Evolutionary conservation across 768 basidiomycete genomes (phyloP).

Genomic region (Coprinopsis sp.): DNA sequence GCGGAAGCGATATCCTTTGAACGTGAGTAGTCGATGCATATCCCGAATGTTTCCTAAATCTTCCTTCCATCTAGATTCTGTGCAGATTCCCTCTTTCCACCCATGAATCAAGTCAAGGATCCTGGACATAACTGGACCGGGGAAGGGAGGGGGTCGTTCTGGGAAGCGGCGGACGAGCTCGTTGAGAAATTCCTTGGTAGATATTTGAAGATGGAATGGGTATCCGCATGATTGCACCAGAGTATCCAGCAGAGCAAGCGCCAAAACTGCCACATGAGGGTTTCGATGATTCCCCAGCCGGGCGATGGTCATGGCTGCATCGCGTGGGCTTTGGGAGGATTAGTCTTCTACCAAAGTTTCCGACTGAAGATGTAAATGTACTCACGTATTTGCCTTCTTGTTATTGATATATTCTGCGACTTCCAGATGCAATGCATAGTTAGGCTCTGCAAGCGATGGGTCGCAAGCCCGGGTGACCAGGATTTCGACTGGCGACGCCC

Average conservation of each 20-base stretch:
- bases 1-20: slow-evolving; percentile 87
- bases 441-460: slow-evolving; percentile 80
- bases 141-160: slow-evolving; percentile 93
- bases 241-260: slow-evolving; percentile 82
- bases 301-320: slow-evolving; percentile 83
- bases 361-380: slow-evolving; percentile 2
- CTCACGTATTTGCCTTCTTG: slow-evolving; percentile 96
- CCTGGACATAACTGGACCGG: slow-evolving; percentile 90
- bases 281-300: slow-evolving; percentile 88
- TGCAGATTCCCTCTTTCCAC: slow-evolving; percentile 94
- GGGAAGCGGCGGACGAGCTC: slow-evolving; percentile 97
- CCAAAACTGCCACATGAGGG: slow-evolving; percentile 84
- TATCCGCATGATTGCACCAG: slow-evolving; percentile 96
- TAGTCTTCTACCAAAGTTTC: not conserved
- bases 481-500: slow-evolving; percentile 60
- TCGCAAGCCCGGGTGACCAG: slow-evolving; percentile 84
- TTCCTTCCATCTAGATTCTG: slow-evolving; percentile 88
- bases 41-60: slow-evolving; percentile 96
- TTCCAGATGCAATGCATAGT: slow-evolving; percentile 88
- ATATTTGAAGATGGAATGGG: slow-evolving; percentile 92
- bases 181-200: slow-evolving; percentile 97
- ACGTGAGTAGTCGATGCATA: slow-evolving; percentile 91
- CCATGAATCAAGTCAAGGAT: slow-evolving; percentile 88
- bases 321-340: slow-evolving; percentile 62
- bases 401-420: slow-evolving; percentile 89